Conservation (phyloP, 148 eudicot genomes). For the Vaccinium macrocarpon region DNA sequence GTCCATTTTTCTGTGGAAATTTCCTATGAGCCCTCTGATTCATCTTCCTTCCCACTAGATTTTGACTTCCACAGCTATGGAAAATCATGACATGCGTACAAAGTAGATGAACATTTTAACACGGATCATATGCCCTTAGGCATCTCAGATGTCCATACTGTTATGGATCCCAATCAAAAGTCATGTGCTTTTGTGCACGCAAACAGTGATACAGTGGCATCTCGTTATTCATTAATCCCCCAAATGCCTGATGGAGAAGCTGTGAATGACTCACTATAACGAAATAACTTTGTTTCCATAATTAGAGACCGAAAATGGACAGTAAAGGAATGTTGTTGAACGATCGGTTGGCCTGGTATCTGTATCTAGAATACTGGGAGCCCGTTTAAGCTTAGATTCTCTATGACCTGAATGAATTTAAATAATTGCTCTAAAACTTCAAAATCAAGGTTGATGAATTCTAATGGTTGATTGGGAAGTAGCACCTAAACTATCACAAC, state of each 20-base stretch:
- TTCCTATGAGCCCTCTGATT: neutral
- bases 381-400: neutral
- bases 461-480: neutral
- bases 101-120: neutral
- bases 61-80: neutral
- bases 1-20: neutral
- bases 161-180: neutral
- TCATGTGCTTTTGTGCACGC: neutral
- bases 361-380: neutral
- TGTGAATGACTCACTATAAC: neutral
- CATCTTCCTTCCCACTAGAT: neutral
- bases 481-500: neutral
- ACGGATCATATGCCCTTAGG: neutral
- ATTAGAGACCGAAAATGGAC: neutral
- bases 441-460: neutral
- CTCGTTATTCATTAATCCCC: neutral
- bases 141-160: neutral
- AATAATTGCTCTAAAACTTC: neutral
- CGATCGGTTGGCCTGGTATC: neutral
- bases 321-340: neutral
- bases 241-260: neutral
- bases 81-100: neutral
- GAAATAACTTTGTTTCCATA: neutral
- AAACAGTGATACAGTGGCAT: neutral
- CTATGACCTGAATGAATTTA: neutral